Conservation (phyloP, 768 basidiomycete genomes). For the Multifurca ochricompacta region DNA sequence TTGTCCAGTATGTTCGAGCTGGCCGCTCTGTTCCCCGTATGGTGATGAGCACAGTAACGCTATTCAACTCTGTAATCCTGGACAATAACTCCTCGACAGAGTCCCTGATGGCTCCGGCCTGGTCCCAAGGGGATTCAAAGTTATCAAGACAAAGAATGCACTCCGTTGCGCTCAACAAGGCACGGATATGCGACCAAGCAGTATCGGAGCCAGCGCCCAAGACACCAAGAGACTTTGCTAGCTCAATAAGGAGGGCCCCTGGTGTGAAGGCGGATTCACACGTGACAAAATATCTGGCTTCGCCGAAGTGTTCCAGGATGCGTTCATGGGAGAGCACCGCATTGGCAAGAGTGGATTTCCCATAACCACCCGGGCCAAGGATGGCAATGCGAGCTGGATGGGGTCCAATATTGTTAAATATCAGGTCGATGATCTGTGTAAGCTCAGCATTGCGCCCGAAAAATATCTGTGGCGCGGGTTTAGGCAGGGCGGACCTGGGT, state of each 20-base stretch:
- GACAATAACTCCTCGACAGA: no score
- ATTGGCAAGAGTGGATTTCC: slow-evolving; percentile 32
- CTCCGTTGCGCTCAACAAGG: not conserved
- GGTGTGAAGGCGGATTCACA: slow-evolving; percentile 29
- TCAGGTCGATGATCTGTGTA: not conserved
- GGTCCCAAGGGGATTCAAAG: no score
- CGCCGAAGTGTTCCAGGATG: slow-evolving; percentile 23
- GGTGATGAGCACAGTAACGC: no score
- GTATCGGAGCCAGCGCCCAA: not conserved
- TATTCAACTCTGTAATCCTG: no score
- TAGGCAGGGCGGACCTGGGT: not conserved
- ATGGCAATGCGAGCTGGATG: not conserved
- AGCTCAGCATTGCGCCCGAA: slow-evolving; percentile 1
- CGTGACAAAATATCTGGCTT: slow-evolving; percentile 28
- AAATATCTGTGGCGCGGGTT: no score
- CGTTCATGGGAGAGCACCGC: slow-evolving; percentile 26
- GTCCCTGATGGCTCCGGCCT: no score
- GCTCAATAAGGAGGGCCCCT: slow-evolving; percentile 23
- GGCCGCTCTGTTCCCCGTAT: no score
- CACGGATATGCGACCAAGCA: not conserved
- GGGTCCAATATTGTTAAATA: not conserved
- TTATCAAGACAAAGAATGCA: not conserved
- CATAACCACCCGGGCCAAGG: slow-evolving; percentile 33
- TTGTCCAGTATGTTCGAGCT: no score
- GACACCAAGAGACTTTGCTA: slow-evolving; percentile 6